Evolutionary conservation across 2,329 filamentous ascomycete species (phyloP).

Genomic region (Diaporthe humulicola): DNA sequence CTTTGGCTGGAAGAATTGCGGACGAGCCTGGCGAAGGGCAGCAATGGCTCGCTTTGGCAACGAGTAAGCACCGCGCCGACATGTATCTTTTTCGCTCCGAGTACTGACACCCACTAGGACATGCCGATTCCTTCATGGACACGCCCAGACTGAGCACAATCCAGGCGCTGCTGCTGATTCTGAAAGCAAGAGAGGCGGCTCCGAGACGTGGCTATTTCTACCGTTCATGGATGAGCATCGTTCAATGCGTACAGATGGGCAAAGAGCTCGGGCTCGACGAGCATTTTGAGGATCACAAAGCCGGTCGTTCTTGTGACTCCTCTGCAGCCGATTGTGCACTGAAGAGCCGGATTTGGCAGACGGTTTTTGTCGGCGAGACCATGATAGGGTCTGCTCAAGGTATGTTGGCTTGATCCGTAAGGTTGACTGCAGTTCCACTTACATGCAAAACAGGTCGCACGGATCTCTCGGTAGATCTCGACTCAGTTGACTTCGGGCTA

Average conservation of each 20-base stretch:
- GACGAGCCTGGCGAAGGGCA: constrained; percentile 88
- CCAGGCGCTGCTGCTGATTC: constrained; percentile 86
- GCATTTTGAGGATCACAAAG: constrained; percentile 83
- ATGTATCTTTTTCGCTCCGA: neutral
- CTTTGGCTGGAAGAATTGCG: constrained; percentile 85
- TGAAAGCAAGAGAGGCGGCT: constrained; percentile 92
- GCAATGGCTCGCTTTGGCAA: constrained; percentile 92
- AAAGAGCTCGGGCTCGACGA: constrained; percentile 92
- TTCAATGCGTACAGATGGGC: constrained; percentile 92
- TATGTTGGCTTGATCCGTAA: constrained; percentile 52
- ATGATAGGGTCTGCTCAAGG: constrained; percentile 97
- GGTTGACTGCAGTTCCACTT: constrained; percentile 4
- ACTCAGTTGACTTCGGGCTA: constrained; percentile 81
- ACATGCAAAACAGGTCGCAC: constrained; percentile 70
- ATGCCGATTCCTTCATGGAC: constrained; percentile 94
- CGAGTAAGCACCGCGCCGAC: constrained; percentile 68
- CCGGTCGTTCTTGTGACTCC: constrained; percentile 78
- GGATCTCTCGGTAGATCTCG: constrained; percentile 81
- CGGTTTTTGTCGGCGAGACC: constrained; percentile 85
- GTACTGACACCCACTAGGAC: constrained; percentile 68
- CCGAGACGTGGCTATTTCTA: constrained; percentile 97
- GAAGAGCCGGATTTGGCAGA: constrained; percentile 91
- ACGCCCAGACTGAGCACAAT: constrained; percentile 91
- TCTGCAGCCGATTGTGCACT: constrained; percentile 82
- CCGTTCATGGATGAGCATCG: constrained; percentile 95